Evolutionary conservation across 164 flowering plant species (phyloP).

Genomic region (Cinnamomum chago): DNA sequence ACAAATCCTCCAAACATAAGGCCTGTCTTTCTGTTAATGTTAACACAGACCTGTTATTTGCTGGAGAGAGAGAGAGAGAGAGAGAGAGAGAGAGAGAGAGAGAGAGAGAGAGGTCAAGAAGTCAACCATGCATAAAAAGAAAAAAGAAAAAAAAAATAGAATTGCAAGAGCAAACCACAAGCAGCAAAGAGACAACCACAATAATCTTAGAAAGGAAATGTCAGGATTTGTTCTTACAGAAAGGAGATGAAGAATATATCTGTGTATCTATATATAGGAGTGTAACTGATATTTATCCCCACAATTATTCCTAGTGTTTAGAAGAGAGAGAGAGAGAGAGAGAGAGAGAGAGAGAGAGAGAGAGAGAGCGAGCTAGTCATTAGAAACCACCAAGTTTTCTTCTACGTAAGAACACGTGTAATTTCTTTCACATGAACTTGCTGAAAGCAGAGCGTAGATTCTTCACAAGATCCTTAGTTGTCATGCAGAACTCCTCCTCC

Average conservation of each 20-base stretch:
- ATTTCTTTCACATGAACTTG: constrained; percentile 16
- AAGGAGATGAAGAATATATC: not conserved
- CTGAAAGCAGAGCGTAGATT: constrained; percentile 25
- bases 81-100: constrained; percentile 8
- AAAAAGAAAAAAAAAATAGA: constrained; percentile 4
- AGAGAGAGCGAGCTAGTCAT: not conserved
- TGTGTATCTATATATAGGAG: not conserved
- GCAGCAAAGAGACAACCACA: not conserved
- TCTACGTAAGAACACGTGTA: not conserved
- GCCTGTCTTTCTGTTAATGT: too few relatives aligned
- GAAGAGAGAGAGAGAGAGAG: not conserved
- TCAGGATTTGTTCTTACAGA: constrained; percentile 11
- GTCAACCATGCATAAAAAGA: constrained; percentile 24
- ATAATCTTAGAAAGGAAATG: not conserved
- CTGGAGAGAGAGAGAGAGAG: constrained; percentile 7
- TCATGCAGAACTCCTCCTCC: constrained; percentile 45
- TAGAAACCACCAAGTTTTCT: not conserved
- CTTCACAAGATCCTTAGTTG: constrained; percentile 54
- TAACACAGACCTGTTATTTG: too few relatives aligned
- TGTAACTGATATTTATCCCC: not conserved
- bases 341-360: not conserved
- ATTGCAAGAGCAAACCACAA: constrained; percentile 10
- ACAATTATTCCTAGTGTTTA: constrained; percentile 8
- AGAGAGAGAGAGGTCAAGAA: constrained; percentile 12
- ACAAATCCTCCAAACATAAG: not conserved